A percentile compares a stretch with the other conserved stretches of the same genome.
phyloP scores from a whole-genome alignment of 441 rosid genomes.

The Populus trichocarpa region DNA sequence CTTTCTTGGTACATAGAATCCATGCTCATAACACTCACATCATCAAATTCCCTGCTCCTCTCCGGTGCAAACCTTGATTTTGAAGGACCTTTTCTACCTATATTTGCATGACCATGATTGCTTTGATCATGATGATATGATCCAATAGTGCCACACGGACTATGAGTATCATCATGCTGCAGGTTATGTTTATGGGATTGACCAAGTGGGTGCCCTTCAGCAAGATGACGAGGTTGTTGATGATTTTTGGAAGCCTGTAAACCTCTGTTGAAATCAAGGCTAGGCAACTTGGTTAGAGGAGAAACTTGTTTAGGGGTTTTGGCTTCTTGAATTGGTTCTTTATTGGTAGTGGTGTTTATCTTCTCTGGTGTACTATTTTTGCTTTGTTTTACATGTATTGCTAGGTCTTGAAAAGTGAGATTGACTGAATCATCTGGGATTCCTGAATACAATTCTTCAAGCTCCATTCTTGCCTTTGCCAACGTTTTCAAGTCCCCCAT shows the following conservation, averaged over 20 bases:
- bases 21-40: slow-evolving; percentile 39
- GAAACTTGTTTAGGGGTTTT: slow-evolving; percentile 15
- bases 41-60: slow-evolving; percentile 14
- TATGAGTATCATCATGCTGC: slow-evolving; percentile 1
- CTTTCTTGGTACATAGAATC: slow-evolving; percentile 27
- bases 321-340: slow-evolving; percentile 27
- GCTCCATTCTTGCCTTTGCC: slow-evolving; percentile 52
- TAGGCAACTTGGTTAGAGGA: slow-evolving; percentile 35
- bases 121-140: background rate
- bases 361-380: slow-evolving; percentile 7
- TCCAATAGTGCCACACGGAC: background rate
- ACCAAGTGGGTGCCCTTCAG: too few relatives aligned
- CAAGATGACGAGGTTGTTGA: background rate
- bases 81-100: background rate
- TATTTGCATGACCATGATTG: slow-evolving; percentile 9
- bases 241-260: slow-evolving; percentile 22
- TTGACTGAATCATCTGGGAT: slow-evolving; percentile 74
- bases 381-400: slow-evolving; percentile 27
- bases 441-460: slow-evolving; percentile 57
- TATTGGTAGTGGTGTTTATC: background rate
- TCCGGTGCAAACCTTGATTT: too few relatives aligned
- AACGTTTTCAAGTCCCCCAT: slow-evolving; percentile 41
- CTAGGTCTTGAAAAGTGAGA: slow-evolving; percentile 62
- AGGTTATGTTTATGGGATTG: background rate
- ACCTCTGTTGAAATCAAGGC: slow-evolving; percentile 46